Percentiles rank a stretch among this genome's conserved stretches.
Evolutionary conservation across 2,329 filamentous ascomycete genomes (phyloP).

Genomic region (Shiraia sp.): DNA sequence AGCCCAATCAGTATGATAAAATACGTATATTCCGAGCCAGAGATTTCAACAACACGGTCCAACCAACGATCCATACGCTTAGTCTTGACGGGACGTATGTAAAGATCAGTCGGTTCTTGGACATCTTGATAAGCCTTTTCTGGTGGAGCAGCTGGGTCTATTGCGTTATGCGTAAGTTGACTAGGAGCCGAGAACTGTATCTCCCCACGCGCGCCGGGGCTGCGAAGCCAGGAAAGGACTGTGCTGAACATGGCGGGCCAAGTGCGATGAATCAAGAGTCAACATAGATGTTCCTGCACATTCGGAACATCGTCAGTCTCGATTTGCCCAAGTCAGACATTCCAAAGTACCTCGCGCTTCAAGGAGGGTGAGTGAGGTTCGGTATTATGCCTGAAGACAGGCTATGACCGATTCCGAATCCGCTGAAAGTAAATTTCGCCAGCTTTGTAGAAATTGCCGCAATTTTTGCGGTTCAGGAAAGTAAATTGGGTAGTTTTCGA

Average conservation of each 20-base stretch:
- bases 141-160: no score
- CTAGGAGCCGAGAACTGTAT: background rate
- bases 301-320: no score
- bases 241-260: background rate
- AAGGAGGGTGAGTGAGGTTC: background rate
- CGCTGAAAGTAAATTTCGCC: no score
- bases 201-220: background rate
- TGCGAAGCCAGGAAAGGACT: background rate
- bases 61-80: slow-evolving; percentile 4
- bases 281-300: no score
- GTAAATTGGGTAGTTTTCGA: no score
- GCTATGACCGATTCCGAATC: background rate
- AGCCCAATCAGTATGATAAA: slow-evolving; percentile 1
- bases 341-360: background rate
- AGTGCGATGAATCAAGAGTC: background rate
- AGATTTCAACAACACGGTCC: slow-evolving; percentile 3
- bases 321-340: background rate
- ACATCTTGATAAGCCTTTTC: background rate
- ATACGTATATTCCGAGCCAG: slow-evolving; percentile 6
- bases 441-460: no score
- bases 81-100: background rate
- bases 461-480: no score
- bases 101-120: background rate
- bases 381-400: background rate
- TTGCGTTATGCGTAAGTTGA: background rate